Base-by-base conservation (phyloP, 495 filamentous ascomycete genomes). In the Penicillium soppii region DNA sequence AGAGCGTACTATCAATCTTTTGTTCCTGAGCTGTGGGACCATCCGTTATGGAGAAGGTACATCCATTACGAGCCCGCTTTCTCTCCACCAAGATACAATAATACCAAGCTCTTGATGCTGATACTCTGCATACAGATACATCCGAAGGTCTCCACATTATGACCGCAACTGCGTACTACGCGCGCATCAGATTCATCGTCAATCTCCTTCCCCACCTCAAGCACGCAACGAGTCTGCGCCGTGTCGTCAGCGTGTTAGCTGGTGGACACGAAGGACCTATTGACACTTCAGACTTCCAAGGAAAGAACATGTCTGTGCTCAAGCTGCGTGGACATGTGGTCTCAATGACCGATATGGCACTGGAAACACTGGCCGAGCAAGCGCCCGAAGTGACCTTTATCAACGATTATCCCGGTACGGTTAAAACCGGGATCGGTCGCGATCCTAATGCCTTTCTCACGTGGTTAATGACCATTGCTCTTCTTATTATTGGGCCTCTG, bases 191-290 rank as follows among this genome's bases (percentile, higher is more conserved):
- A 32, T 87, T 89, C 62, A 75, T 78, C 19, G 48, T 65, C 35
- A 85, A 86, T 57, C 75, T 90, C 2, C 77, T 90, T 2, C 85
- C 87, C 0, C 75, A 80, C 0, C 58, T 90, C 0, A 66, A 66
- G 21, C 41, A 58, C 6, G 74, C 82, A 0, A 40, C 70, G 1
- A 20, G 50, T 1, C 72, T 81, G n/a, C 71, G 74, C 1, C 81
- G 86, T 2, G 82, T 90, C 6, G 73, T 90, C 16, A 71, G 63
- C 27, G 77, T 88, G n/a, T 62, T 78, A 5, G 72, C 61, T 0
- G 77, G 65, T 4, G 73, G 76, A 13, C 70, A 74, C 15, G 86
- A 90, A 62, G 80, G 81, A 5, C 46, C 52, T 1, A 54, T 89
- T 12, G 52, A 72, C 43, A 38, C 61, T 5, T 50, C 69, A 35